Base-by-base conservation (phyloP, 345 rosid species). In the Limnanthes douglasii region DNA sequence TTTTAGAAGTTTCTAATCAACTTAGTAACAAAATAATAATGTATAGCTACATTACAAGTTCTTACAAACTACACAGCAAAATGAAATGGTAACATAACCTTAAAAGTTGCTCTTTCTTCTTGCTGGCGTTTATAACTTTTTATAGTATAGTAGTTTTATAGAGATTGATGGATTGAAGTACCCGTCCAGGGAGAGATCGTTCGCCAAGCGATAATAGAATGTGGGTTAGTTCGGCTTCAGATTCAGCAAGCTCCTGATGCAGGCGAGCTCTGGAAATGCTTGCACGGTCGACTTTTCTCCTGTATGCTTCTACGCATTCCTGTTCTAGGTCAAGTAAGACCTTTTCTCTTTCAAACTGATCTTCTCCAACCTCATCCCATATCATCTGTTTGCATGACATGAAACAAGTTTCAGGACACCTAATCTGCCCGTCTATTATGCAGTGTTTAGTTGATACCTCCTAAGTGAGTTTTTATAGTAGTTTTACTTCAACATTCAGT, bases 311-410 rank as follows among this genome's bases (percentile, higher is more conserved):
- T 17, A 92, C 57, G 41, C 98, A 90, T 39, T 90, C 94, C 28
- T 84, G 79, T 48, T 90, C 96, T 37, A 90, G 60, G 46, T 80
- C 93, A 18, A 78, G 79, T 21, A 90, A 60, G 37, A 78, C 79
- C 58, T 73, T 84, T 55, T 84, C 96, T 54, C 96, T 64, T 41
- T 69, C 81, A 41, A 61, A 63, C 56, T 75, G 69, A 42, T 70
- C 73, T 54, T 84, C 78, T 41, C 98, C 98, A 28, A 84, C 96
- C 57, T 90, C 98, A 61, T 84, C 85, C 98, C 98, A 90, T 33
- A 90, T 90, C 72, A 80, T 80, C 98, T 90, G 70, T 59, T 39
- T 17, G 40, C 24, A 18, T 15, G 33, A 2, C 40, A 11, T 13
- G 37, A 3, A 22, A n/a, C n/a, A n/a, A n/a, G n/a, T n/a, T n/a